Conservation (phyloP, 108 stramenopile species). For the Pseudonitzschia pungens region DNA sequence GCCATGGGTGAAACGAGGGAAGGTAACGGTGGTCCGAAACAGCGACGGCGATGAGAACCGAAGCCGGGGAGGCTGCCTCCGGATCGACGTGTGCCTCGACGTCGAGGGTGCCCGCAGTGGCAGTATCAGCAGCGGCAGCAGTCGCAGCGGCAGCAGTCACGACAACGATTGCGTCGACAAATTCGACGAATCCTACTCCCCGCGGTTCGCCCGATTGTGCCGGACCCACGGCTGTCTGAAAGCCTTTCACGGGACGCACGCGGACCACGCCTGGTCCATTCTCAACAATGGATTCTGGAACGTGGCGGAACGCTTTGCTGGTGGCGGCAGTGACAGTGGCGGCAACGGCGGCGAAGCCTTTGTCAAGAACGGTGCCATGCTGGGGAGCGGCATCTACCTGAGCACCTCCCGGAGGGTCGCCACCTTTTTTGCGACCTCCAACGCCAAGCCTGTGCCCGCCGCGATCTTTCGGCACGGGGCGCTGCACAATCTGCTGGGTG, state of each 20-base stretch:
- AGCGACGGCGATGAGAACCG: neutral
- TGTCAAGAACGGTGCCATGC: conserved; percentile 19
- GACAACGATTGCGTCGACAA: too few species aligned
- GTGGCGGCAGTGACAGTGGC: neutral
- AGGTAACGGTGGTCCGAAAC: neutral
- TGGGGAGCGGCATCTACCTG: conserved; percentile 18
- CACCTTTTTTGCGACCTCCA: conserved; percentile 11
- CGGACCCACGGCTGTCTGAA: neutral
- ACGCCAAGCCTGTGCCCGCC: neutral
- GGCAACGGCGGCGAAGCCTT: neutral
- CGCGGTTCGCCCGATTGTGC: conserved; percentile 5
- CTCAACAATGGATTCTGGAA: conserved; percentile 17
- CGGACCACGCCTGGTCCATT: conserved; percentile 19
- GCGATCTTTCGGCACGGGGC: neutral
- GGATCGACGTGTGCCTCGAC: neutral
- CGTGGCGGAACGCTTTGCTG: too few species aligned
- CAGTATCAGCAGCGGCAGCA: neutral
- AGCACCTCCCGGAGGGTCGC: conserved; percentile 15
- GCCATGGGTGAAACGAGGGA: conserved; percentile 6
- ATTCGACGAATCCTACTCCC: conserved; percentile 14
- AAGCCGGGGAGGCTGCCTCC: neutral
- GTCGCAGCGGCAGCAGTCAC: neutral
- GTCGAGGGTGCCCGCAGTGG: neutral
- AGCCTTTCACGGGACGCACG: conserved; percentile 21
- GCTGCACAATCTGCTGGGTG: neutral